Percentiles rank a stretch among this genome's conserved stretches.
phyloP scores from a whole-genome alignment of 495 filamentous ascomycete genomes.

The Aspergillus asperescens region DNA sequence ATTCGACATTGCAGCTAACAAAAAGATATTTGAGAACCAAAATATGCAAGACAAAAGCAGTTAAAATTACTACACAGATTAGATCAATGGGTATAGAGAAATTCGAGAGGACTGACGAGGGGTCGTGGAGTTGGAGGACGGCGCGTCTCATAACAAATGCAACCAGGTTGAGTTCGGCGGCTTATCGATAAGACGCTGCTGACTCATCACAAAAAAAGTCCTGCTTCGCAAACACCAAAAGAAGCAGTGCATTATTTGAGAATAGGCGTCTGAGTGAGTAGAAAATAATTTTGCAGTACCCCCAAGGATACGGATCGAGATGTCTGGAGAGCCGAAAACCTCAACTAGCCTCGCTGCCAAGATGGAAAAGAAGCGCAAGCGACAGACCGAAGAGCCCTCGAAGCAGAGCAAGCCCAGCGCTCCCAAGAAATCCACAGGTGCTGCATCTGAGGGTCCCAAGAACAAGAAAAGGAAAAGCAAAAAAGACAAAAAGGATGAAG shows the following conservation, averaged over 20 bases:
- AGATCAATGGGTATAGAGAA: not conserved
- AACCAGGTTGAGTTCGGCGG: too few relatives aligned
- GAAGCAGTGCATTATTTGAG: not conserved
- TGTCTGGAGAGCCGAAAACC: slow-evolving; percentile 16
- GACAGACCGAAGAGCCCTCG: slow-evolving; percentile 44
- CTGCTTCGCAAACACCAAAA: not conserved
- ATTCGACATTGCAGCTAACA: slow-evolving; percentile 28
- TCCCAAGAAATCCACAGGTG: slow-evolving; percentile 21
- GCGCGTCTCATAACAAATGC: too few relatives aligned
- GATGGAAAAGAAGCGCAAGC: slow-evolving; percentile 49
- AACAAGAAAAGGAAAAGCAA: slow-evolving; percentile 48
- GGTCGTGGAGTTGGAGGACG: too few relatives aligned
- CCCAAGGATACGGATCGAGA: not conserved
- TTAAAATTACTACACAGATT: not conserved
- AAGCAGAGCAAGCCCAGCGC: slow-evolving; percentile 29
- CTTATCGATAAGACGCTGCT: slow-evolving; percentile 36
- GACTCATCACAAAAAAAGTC: slow-evolving; percentile 25
- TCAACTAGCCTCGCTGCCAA: slow-evolving; percentile 31
- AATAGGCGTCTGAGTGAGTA: not conserved
- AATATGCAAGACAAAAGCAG: not conserved
- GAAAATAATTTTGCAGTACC: not conserved
- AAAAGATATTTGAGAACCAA: not conserved
- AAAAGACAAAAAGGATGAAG: slow-evolving; percentile 36
- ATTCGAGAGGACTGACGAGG: slow-evolving; percentile 1
- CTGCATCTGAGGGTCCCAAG: slow-evolving; percentile 23